Evolutionary conservation across 2,329 filamentous ascomycete species (phyloP).

Genomic region (Sporothrix inflata): DNA sequence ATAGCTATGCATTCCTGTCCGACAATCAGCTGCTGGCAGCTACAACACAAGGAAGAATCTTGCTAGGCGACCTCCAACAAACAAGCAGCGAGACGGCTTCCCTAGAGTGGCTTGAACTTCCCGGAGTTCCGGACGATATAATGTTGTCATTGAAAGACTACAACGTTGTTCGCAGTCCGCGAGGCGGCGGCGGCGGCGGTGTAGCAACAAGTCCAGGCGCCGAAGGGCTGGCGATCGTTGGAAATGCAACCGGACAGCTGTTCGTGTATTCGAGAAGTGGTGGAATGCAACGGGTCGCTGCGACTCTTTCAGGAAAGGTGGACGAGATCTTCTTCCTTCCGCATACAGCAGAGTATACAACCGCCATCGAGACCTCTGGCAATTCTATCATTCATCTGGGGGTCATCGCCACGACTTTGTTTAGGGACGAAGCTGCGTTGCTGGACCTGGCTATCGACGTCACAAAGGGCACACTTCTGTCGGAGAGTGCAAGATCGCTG

Average conservation of each 20-base stretch:
- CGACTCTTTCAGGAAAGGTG: conserved; percentile 52
- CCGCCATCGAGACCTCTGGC: not conserved
- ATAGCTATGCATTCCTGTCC: conserved; percentile 65
- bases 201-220: conserved; percentile 33
- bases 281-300: conserved; percentile 36
- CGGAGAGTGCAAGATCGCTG: not conserved
- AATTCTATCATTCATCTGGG: not conserved
- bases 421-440: conserved; percentile 45
- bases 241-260: conserved; percentile 53
- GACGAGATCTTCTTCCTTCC: conserved; percentile 54
- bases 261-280: conserved; percentile 48
- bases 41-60: conserved; percentile 32
- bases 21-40: conserved; percentile 73
- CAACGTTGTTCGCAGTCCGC: conserved; percentile 49
- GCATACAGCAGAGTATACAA: not conserved
- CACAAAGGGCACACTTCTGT: not conserved
- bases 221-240: conserved; percentile 50
- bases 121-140: conserved; percentile 40
- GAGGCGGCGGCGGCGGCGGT: conserved; percentile 27
- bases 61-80: conserved; percentile 30
- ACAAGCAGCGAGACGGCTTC: not conserved
- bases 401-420: conserved; percentile 52
- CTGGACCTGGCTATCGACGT: conserved; percentile 24
- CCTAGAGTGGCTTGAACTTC: conserved; percentile 51
- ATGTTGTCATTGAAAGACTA: conserved; percentile 50